Evolutionary conservation across 352 stramenopile species (phyloP), one percentile per base, ranked within the genome.

Genomic region (Pythium guiyangense): DNA sequence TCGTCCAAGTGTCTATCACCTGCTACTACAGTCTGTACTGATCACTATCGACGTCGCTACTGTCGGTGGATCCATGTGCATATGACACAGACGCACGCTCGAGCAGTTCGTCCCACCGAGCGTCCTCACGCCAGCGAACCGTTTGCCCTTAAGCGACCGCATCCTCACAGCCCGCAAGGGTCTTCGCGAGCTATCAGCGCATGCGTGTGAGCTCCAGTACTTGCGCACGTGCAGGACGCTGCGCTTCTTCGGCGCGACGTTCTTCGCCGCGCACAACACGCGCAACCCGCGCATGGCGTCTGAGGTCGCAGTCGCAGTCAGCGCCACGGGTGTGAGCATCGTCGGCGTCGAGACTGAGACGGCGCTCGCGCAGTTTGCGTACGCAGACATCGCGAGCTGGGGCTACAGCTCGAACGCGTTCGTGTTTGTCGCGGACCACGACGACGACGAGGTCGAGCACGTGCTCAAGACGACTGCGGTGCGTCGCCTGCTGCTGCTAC

Each of bases 361-460:
- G 55, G 59, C 84, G 14, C 49, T 95, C 18, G 60, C 67, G n/a
- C 57, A 87, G 17, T 90, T 84, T 59, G 59, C 71, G 15, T 94
- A 92, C 56, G 65, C 64, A 20, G 73, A 88, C 27, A 74, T 95
- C 40, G 74, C 76, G 10, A 94, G 62, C 26, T 95, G 86, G 86
- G 84, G 86, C 5, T 88, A 93, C 61, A 90, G 74, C 39, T 54
- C 69, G 29, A 89, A 79, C 40, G 81, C 78, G 5, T 96, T 96
- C 63, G 86, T 96, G 17, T 81, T 96, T 53, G 83, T 87, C 15
- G 73, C 79, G 6, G 64, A 54, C 14, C 56, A 57, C 1, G 55
- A 62, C 4, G 57, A 37, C 9, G 62, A 79, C 54, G 52, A 82
- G 34, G 67, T 59, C 6, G 73, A 86, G 43, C 74, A 83, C 49